Evolutionary conservation across 1,284 basidiomycete species (phyloP).

Genomic region (Pseudozyma sp.): DNA sequence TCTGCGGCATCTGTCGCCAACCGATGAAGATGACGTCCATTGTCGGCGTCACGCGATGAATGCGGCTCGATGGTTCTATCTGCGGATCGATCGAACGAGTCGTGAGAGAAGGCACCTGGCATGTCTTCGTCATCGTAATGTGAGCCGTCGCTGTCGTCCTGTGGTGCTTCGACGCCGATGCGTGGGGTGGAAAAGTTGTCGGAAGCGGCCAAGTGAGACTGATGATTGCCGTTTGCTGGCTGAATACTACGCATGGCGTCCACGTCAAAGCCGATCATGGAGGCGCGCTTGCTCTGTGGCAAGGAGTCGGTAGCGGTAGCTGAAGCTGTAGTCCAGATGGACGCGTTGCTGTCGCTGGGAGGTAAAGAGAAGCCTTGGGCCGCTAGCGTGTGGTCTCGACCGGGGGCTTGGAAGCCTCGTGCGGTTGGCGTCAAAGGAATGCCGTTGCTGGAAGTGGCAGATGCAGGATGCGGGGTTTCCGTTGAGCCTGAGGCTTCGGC

Average conservation of each 20-base stretch:
- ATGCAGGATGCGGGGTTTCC: slow-evolving; percentile 1
- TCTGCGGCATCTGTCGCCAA: background rate
- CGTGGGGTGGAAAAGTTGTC: slow-evolving; percentile 5
- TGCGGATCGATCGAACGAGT: slow-evolving; percentile 21
- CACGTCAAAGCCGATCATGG: slow-evolving; percentile 36
- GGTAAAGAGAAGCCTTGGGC: slow-evolving; percentile 16
- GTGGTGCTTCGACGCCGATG: slow-evolving; percentile 17
- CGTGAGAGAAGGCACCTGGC: slow-evolving; percentile 11
- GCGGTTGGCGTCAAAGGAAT: slow-evolving; percentile 13
- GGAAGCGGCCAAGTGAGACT: background rate
- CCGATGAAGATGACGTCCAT: background rate
- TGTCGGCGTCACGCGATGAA: background rate
- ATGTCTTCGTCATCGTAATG: slow-evolving; percentile 46
- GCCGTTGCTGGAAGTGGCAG: slow-evolving; percentile 8
- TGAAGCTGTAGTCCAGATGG: slow-evolving; percentile 40
- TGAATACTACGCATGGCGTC: slow-evolving; percentile 38
- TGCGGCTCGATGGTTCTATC: slow-evolving; percentile 27
- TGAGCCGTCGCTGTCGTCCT: slow-evolving; percentile 49
- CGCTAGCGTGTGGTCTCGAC: background rate
- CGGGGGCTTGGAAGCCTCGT: slow-evolving; percentile 26
- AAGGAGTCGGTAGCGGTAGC: slow-evolving; percentile 14
- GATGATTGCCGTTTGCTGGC: slow-evolving; percentile 9
- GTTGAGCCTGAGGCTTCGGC: background rate
- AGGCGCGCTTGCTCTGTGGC: slow-evolving; percentile 42
- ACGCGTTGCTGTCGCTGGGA: slow-evolving; percentile 41